A percentile compares a stretch with the other conserved stretches of the same genome.
phyloP scores from a whole-genome alignment of 2,329 filamentous ascomycete species.

The Metarhizium rileyi region DNA sequence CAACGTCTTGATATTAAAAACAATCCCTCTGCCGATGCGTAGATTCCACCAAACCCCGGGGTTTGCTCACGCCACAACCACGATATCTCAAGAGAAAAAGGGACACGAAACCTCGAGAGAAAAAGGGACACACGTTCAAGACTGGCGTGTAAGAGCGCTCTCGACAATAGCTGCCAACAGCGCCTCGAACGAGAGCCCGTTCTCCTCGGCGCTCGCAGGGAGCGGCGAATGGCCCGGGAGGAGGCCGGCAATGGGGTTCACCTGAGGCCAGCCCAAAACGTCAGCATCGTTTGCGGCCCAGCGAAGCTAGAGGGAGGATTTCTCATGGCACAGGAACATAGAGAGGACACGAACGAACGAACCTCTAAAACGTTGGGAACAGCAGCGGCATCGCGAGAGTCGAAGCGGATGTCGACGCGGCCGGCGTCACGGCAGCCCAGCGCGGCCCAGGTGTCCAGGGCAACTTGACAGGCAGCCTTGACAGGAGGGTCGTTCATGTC shows the following conservation, averaged over 20 bases:
- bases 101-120: too few species aligned
- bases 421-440: slow-evolving; percentile 6
- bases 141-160: slow-evolving; percentile 1
- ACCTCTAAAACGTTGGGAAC: slow-evolving; percentile 6
- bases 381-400: not conserved
- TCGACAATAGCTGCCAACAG: slow-evolving; percentile 1
- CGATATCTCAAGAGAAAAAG: too few species aligned
- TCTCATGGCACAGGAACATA: too few species aligned
- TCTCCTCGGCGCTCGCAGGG: slow-evolving; percentile 2
- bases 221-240: slow-evolving; percentile 6
- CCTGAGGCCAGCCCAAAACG: not conserved
- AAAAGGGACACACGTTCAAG: too few species aligned
- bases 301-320: too few species aligned
- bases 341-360: too few species aligned
- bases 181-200: slow-evolving; percentile 2
- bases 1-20: too few species aligned
- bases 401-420: slow-evolving; percentile 7
- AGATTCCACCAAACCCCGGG: too few species aligned
- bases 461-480: slow-evolving; percentile 5
- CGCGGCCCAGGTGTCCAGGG: slow-evolving; percentile 3
- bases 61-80: too few species aligned
- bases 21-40: too few species aligned
- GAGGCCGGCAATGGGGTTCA: slow-evolving; percentile 5
- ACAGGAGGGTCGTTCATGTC: slow-evolving; percentile 5
- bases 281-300: too few species aligned